phyloP scores from a whole-genome alignment of 2,329 filamentous ascomycete species.

The Myriosclerotinia duriaeana region DNA sequence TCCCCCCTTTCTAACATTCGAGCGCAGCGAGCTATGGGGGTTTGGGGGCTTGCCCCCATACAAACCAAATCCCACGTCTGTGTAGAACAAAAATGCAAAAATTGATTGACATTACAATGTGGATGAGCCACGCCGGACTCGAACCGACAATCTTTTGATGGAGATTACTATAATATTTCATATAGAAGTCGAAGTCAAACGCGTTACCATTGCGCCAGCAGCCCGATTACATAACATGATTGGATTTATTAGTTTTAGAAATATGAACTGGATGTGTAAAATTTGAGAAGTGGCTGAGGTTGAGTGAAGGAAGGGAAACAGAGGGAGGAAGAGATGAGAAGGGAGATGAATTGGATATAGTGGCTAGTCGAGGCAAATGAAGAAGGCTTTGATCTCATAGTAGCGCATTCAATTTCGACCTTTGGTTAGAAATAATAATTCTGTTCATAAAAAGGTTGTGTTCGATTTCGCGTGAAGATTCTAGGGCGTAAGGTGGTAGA shows the following conservation, averaged over 20 bases:
- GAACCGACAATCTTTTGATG: constrained; percentile 20
- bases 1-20: too few relatives aligned
- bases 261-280: accelerated
- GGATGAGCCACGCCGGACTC: neutral
- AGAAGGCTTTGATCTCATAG: neutral
- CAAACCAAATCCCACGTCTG: too few relatives aligned
- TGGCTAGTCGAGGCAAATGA: neutral
- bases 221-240: neutral
- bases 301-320: neutral
- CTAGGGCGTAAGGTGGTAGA: neutral
- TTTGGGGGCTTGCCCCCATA: too few relatives aligned
- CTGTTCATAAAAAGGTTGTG: too few relatives aligned
- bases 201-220: constrained; percentile 19
- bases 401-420: too few relatives aligned
- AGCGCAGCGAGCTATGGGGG: too few relatives aligned
- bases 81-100: neutral
- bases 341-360: neutral
- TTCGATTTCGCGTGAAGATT: too few relatives aligned
- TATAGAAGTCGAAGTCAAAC: constrained; percentile 21
- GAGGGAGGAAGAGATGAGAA: neutral
- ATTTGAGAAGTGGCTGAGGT: neutral
- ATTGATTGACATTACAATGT: neutral
- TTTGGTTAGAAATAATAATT: neutral
- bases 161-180: neutral
- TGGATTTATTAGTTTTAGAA: accelerated